Evolutionary conservation across 495 filamentous ascomycete species (phyloP).

Genomic region (Aspergillus leporis): DNA sequence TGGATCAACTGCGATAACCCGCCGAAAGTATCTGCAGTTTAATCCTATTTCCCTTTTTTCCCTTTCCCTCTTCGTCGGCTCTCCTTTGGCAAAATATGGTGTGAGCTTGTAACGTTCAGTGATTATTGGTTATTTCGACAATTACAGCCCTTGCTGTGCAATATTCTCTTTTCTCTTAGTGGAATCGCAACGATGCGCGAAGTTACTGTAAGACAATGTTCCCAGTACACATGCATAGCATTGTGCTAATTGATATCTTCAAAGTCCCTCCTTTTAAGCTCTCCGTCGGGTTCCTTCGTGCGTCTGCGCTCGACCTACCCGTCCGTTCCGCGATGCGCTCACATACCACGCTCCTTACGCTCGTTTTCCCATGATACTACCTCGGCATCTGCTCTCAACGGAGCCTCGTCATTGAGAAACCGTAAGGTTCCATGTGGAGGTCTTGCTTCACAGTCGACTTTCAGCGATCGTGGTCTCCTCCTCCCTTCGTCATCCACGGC

Average conservation of each 20-base stretch:
- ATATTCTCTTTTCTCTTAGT: constrained; percentile 27
- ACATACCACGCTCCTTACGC: constrained; percentile 27
- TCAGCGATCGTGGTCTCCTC: constrained; percentile 14
- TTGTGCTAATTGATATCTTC: constrained; percentile 23
- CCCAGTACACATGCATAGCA: background rate
- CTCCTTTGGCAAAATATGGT: constrained; percentile 28
- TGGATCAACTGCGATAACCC: background rate
- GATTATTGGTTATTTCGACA: constrained; percentile 22
- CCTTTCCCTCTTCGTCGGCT: constrained; percentile 10
- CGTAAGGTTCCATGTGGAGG: constrained; percentile 16
- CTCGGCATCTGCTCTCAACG: constrained; percentile 23
- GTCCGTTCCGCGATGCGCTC: constrained; percentile 17
- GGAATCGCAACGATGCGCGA: constrained; percentile 33
- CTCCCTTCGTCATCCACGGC: constrained; percentile 24
- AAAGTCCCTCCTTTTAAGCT: constrained; percentile 26
- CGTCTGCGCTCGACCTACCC: constrained; percentile 24
- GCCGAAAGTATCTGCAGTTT: constrained; percentile 2
- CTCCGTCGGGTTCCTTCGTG: constrained; percentile 26
- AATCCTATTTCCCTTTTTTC: background rate
- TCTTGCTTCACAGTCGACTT: constrained; percentile 11
- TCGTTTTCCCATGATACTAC: constrained; percentile 29
- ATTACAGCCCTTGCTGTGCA: constrained; percentile 28
- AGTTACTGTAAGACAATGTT: constrained; percentile 33
- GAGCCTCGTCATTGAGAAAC: constrained; percentile 15
- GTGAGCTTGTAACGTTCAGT: constrained; percentile 16